phyloP scores from a whole-genome alignment of 495 filamentous ascomycete species.

The Lophiotrema nucula region DNA sequence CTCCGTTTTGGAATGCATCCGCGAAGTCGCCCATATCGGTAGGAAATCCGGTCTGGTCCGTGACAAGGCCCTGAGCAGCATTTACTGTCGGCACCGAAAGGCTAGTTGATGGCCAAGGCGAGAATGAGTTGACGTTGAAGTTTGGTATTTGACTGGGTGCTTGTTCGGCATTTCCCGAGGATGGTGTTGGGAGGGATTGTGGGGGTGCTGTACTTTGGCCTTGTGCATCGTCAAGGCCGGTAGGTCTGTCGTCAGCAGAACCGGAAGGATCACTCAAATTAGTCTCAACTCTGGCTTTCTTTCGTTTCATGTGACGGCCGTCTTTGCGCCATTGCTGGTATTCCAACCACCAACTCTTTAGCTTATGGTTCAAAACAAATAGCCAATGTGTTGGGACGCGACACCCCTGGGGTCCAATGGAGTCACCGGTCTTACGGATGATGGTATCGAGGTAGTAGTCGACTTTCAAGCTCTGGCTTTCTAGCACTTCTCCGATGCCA shows the following conservation, averaged over 20 bases:
- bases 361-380: slow-evolving; percentile 18
- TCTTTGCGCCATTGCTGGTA: slow-evolving; percentile 20
- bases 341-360: slow-evolving; percentile 27
- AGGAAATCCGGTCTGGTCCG: background rate
- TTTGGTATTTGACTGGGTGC: background rate
- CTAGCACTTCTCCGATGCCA: slow-evolving; percentile 48
- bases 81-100: background rate
- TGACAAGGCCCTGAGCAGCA: background rate
- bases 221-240: background rate
- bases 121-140: background rate
- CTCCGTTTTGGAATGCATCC: slow-evolving; percentile 27
- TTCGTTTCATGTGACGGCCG: slow-evolving; percentile 10
- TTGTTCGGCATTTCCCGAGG: background rate
- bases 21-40: slow-evolving; percentile 21
- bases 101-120: background rate
- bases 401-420: slow-evolving; percentile 28
- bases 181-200: background rate
- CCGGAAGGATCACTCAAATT: background rate
- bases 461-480: slow-evolving; percentile 45
- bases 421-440: slow-evolving; percentile 34
- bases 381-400: slow-evolving; percentile 16
- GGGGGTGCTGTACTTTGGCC: background rate
- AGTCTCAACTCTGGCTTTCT: background rate
- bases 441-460: slow-evolving; percentile 49
- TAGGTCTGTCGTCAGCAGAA: background rate